Conservation (phyloP, 1,284 basidiomycete species). For the Papiliotrema flavescens region DNA sequence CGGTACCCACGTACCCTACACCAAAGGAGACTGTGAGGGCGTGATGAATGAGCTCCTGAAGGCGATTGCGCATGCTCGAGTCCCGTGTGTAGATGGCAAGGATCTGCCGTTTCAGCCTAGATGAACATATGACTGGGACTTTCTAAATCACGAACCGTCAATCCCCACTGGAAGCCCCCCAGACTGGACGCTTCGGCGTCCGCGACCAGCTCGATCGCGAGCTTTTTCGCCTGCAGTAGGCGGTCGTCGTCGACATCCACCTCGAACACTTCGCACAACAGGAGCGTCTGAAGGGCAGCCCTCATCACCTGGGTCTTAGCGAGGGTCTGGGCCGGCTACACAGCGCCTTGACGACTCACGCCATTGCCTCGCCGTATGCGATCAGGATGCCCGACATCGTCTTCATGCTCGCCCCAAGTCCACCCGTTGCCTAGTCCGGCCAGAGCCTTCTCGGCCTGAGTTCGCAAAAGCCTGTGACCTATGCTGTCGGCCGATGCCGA, state of each 20-base stretch:
- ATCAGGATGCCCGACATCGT: slow-evolving; percentile 9
- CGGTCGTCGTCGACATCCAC: neutral
- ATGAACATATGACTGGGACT: neutral
- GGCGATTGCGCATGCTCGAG: neutral
- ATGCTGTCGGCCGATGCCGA: neutral
- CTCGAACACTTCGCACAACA: slow-evolving; percentile 17
- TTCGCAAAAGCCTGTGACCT: slow-evolving; percentile 1
- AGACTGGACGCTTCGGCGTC: neutral
- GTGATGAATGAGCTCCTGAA: neutral
- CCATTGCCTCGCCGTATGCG: slow-evolving; percentile 18
- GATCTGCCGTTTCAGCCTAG: neutral
- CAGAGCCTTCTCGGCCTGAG: slow-evolving; percentile 9
- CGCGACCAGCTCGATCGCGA: too few relatives aligned
- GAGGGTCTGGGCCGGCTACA: neutral
- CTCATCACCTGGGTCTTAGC: slow-evolving; percentile 15
- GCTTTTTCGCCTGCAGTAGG: too few relatives aligned
- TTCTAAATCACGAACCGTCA: neutral
- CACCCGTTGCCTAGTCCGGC: slow-evolving; percentile 8
- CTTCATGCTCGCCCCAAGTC: slow-evolving; percentile 8
- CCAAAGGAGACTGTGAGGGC: neutral
- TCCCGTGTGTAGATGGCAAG: neutral
- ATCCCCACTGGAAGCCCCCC: neutral
- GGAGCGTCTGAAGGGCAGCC: slow-evolving; percentile 11
- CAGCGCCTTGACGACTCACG: slow-evolving; percentile 8
- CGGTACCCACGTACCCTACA: neutral